Conservation (phyloP, 2,329 filamentous ascomycete genomes). For the Malbranchea cinnamomea region DNA sequence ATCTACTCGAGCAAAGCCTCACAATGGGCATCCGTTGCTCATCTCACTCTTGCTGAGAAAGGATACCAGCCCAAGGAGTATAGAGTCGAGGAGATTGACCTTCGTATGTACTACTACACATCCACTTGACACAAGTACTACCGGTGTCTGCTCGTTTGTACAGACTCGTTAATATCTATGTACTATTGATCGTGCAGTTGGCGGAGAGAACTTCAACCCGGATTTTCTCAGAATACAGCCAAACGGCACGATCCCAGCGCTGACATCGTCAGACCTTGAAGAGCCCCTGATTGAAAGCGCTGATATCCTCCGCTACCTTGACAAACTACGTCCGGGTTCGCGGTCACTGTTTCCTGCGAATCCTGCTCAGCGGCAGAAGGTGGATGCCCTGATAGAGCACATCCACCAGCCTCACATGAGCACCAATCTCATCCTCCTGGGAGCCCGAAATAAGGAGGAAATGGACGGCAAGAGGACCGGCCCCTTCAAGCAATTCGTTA, state of each 20-base stretch:
- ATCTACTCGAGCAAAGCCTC: slow-evolving; percentile 7
- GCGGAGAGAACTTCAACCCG: slow-evolving; percentile 7
- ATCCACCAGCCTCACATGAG: slow-evolving; percentile 7
- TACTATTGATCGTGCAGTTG: slow-evolving; percentile 2
- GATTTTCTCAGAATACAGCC: slow-evolving; percentile 8
- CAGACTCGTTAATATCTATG: slow-evolving; percentile 1
- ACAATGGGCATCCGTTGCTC: slow-evolving; percentile 9
- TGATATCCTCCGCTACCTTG: slow-evolving; percentile 7
- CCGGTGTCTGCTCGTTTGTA: neutral
- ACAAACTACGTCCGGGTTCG: slow-evolving; percentile 2
- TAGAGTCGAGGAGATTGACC: slow-evolving; percentile 6
- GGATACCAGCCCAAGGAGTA: slow-evolving; percentile 6
- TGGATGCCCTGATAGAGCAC: slow-evolving; percentile 7
- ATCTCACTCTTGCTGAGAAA: slow-evolving; percentile 8
- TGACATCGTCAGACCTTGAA: slow-evolving; percentile 6
- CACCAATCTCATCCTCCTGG: slow-evolving; percentile 12
- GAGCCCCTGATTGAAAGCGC: slow-evolving; percentile 7
- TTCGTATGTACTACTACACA: too few species aligned
- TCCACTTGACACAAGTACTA: neutral
- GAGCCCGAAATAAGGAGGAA: slow-evolving; percentile 9
- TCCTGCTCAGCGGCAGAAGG: slow-evolving; percentile 1
- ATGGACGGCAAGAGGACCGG: slow-evolving; percentile 6
- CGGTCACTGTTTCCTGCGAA: slow-evolving; percentile 6
- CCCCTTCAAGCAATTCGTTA: slow-evolving; percentile 6
- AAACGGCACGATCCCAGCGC: slow-evolving; percentile 8